Percentiles rank a stretch among this genome's conserved stretches.
Conservation (phyloP, 345 rosid species). For the Brassica carinata region DNA sequence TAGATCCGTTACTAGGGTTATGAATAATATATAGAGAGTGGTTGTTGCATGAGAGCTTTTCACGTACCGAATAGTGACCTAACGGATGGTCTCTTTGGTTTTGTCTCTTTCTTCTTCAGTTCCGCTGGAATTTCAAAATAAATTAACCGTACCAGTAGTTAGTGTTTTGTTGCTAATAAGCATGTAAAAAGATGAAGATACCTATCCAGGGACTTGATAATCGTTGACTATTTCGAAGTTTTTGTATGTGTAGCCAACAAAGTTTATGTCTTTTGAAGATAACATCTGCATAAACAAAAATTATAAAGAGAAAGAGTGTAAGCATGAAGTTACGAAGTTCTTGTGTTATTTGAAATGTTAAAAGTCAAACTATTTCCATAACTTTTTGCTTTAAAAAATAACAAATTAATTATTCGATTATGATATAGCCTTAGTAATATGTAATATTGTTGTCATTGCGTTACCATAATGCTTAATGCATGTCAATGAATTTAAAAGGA, state of each 20-base stretch:
- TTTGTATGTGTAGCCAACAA: slow-evolving; percentile 84
- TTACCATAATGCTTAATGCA: no score
- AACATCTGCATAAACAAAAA: no score
- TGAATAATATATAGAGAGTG: no score
- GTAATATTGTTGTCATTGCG: not conserved
- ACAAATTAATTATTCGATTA: not conserved
- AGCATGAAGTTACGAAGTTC: not conserved
- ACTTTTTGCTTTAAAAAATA: no score
- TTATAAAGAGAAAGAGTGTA: no score
- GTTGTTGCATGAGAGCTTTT: no score
- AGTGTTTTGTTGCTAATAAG: not conserved
- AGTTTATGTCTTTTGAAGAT: slow-evolving; percentile 76
- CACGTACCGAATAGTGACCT: no score
- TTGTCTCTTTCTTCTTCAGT: slow-evolving; percentile 73
- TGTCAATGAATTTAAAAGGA: not conserved
- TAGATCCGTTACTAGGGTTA: no score
- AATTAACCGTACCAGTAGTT: slow-evolving; percentile 1
- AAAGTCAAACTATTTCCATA: not conserved
- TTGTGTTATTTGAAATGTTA: not conserved
- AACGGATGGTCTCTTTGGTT: no score
- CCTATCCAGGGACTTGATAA: slow-evolving; percentile 83
- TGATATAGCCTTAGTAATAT: not conserved
- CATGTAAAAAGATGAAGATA: slow-evolving; percentile 26
- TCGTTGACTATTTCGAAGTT: no score
- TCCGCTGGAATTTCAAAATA: slow-evolving; percentile 47